These are phyloP conservation scores for Crithidia sp. DNA, from an alignment of 208 protist genomes.

Conservation along the genomic window DNA sequence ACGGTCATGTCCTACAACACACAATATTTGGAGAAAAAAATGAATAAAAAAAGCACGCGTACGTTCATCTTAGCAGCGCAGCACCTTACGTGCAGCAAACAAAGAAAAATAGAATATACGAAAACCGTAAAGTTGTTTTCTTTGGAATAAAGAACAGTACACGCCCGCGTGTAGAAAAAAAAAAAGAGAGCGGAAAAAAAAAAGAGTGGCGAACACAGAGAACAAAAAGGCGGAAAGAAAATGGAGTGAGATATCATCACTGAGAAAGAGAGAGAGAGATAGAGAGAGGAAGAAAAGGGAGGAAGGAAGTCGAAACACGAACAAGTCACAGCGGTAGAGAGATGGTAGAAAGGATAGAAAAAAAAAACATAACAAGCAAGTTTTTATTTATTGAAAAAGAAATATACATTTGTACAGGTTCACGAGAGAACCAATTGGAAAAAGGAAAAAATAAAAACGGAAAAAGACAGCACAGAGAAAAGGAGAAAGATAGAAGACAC, in stretches of 20 bases:
- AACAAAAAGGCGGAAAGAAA: slow-evolving; percentile 4
- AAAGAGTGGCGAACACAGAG: not conserved
- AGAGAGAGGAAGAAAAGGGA: not conserved
- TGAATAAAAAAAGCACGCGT: no score
- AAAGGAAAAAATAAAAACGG: not conserved
- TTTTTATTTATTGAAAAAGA: no score
- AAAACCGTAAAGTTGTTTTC: not conserved
- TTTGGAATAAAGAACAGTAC: not conserved
- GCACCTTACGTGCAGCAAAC: no score
- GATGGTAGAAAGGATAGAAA: not conserved
- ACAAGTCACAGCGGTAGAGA: not conserved
- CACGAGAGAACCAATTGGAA: no score
- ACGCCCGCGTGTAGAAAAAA: not conserved
- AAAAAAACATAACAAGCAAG: not conserved
- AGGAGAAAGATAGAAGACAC: no score
- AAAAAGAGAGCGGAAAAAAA: not conserved
- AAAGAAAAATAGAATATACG: not conserved
- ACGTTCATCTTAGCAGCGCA: no score
- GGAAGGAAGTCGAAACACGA: not conserved
- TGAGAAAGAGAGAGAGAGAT: not conserved
- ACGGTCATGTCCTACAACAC: no score
- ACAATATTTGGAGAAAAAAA: no score
- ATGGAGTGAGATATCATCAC: not conserved
- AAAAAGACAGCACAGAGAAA: not conserved
- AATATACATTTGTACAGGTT: no score